Evolutionary conservation across 2,329 filamentous ascomycete genomes (phyloP), one percentile per base, ranked within the genome.

Genomic region (Elsinoe ampelina): DNA sequence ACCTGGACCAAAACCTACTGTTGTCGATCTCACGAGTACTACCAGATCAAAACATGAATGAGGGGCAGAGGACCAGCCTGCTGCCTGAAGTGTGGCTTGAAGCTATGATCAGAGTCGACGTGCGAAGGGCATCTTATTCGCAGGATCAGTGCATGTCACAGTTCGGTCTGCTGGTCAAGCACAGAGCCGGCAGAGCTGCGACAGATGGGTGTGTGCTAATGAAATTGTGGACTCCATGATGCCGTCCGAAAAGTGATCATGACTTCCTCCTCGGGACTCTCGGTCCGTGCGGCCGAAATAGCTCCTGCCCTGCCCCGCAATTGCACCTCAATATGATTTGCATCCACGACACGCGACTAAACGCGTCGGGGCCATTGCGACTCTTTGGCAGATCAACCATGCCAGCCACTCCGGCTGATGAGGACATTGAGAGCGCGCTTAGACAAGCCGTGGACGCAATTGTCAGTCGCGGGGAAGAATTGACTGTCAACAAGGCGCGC

Each of bases 401-500:
- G 45, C 26, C 54, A 42, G 57, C 60, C 22, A 34, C 65, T 12
- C 73, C 69, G 8, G 65, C 70, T 11, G 69, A 75, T 54, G 62
- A 62, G 3, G 60, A 63, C 7, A 70, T 78, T 54, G 67, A 73
- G 42, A 60, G 65, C 50, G 70, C 69, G 22, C 64, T 79, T 11
- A 70, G 68, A 57, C 64, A 72, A 58, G 67, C 71, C 26, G 74
- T 77, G 36, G 65, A 69, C 45, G 62, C 67, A 2, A 65, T 73
- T 11, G 65, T 74, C 64, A 71, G 71, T 54, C 61, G 64, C 2
- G 70, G 69, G 19, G 75, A 80, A 5, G 74, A 80, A 52, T 67
- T 83, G 59, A 83, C 81, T 0, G 72, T 83, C 54, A 83, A 81
- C 60, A 73, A 73, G 56, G 76, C 83, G 52, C 78, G 82, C 50